Evolutionary conservation across 2,329 filamentous ascomycete species (phyloP).

Genomic region (Pseudocercospora fuligena): DNA sequence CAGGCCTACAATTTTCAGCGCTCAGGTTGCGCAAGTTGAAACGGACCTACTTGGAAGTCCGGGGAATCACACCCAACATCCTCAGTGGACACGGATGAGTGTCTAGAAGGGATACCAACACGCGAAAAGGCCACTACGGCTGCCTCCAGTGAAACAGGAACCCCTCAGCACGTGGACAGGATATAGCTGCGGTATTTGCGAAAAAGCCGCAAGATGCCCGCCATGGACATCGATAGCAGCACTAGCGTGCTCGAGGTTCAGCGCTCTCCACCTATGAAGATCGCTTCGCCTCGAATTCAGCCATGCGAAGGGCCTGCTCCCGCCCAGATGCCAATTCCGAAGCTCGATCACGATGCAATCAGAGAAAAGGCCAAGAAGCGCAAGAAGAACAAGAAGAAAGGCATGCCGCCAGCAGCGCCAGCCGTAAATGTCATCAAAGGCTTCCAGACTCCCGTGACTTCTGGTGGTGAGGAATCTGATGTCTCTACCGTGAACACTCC

Average conservation of each 20-base stretch:
- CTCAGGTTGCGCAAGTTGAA: background rate
- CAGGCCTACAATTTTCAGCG: background rate
- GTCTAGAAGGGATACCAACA: background rate
- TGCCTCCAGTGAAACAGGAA: background rate
- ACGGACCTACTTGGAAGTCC: background rate
- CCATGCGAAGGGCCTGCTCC: constrained; percentile 30
- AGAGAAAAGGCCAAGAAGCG: constrained; percentile 44
- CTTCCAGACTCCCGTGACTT: constrained; percentile 57
- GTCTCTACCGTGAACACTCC: constrained; percentile 44
- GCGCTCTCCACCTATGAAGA: constrained; percentile 39
- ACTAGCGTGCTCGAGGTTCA: constrained; percentile 34
- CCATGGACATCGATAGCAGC: constrained; percentile 41
- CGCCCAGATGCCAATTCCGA: constrained; percentile 34
- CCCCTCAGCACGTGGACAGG: background rate
- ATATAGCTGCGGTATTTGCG: constrained; percentile 4
- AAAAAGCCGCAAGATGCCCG: constrained; percentile 35
- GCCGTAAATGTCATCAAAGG: constrained; percentile 51
- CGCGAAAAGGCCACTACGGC: constrained; percentile 3
- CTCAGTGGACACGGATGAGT: background rate
- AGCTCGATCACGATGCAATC: constrained; percentile 42
- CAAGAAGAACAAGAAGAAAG: constrained; percentile 46
- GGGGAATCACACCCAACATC: background rate
- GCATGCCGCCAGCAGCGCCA: constrained; percentile 43
- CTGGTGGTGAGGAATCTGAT: constrained; percentile 62
- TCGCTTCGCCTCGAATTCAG: constrained; percentile 37